Percentiles rank a stretch among this genome's conserved stretches.
Evolutionary conservation across 2,329 filamentous ascomycete genomes (phyloP).

Genomic region (Arthrinium phaeospermum): DNA sequence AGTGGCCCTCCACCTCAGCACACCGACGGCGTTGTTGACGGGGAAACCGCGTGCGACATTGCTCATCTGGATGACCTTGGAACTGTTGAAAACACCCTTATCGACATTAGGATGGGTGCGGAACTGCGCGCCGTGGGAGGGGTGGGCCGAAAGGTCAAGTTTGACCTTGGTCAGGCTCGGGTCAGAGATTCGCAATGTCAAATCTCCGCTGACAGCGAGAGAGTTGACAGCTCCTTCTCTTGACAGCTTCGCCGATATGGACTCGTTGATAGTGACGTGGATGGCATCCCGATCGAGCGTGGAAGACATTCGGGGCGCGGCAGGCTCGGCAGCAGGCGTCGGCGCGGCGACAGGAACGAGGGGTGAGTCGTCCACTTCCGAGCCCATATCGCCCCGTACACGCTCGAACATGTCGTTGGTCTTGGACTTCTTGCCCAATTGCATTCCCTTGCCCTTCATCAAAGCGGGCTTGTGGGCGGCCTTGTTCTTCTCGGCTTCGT

Average conservation of each 20-base stretch:
- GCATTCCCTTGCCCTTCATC: conserved; percentile 96
- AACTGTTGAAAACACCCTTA: conserved; percentile 81
- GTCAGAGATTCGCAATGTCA: conserved; percentile 90
- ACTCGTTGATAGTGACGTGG: conserved; percentile 85
- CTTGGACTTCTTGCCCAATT: conserved; percentile 98
- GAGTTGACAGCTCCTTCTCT: conserved; percentile 87
- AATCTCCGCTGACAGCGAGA: conserved; percentile 87
- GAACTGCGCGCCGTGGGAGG: conserved; percentile 87
- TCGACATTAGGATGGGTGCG: conserved; percentile 97
- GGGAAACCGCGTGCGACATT: conserved; percentile 90
- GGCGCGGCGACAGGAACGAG: conserved; percentile 63
- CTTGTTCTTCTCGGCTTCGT: conserved; percentile 98
- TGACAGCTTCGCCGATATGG: conserved; percentile 87
- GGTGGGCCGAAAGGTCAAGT: conserved; percentile 76
- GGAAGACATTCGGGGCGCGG: conserved; percentile 64
- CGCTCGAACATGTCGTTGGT: conserved; percentile 97
- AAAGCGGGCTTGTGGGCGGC: conserved; percentile 61
- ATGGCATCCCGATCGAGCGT: conserved; percentile 82
- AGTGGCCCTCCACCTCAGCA: conserved; percentile 89
- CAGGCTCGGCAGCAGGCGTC: conserved; percentile 56
- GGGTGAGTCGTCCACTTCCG: conserved; percentile 79
- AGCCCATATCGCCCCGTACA: conserved; percentile 88
- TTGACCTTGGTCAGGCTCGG: conserved; percentile 90
- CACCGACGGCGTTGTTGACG: conserved; percentile 89
- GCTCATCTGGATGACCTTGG: conserved; percentile 86